Conservation (phyloP, 2,329 filamentous ascomycete species). For the Pestalotiopsis fici region DNA sequence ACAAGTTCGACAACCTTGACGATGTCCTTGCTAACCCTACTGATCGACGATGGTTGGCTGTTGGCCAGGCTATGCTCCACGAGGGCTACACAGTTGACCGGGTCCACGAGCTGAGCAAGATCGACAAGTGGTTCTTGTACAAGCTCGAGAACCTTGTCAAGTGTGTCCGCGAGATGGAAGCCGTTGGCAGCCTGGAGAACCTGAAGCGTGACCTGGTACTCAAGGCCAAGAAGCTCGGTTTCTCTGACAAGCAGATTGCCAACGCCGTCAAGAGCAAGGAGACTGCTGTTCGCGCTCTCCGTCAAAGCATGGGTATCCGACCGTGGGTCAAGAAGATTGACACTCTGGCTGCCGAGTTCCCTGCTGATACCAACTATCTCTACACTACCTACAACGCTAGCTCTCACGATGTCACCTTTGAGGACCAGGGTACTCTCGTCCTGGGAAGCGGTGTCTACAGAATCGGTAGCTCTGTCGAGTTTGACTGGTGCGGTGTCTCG, state of each 20-base stretch:
- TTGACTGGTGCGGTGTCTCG: constrained; percentile 97
- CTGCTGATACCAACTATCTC: constrained; percentile 90
- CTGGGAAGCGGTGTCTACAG: constrained; percentile 95
- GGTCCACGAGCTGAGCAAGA: constrained; percentile 93
- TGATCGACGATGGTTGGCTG: constrained; percentile 94
- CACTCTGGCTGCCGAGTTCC: constrained; percentile 95
- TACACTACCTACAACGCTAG: constrained; percentile 98
- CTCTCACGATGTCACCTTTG: constrained; percentile 89
- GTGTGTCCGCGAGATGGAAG: constrained; percentile 82
- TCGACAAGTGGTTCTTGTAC: constrained; percentile 99
- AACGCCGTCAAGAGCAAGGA: constrained; percentile 82
- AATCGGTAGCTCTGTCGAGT: constrained; percentile 96
- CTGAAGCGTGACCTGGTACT: constrained; percentile 86
- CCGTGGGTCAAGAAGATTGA: constrained; percentile 99
- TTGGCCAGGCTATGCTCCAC: constrained; percentile 97
- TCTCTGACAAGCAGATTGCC: constrained; percentile 95
- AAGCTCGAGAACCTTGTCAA: constrained; percentile 98
- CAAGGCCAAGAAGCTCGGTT: constrained; percentile 96
- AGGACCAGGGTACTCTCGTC: constrained; percentile 87
- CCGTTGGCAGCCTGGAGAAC: constrained; percentile 77
- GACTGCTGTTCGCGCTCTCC: constrained; percentile 82
- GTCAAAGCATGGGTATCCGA: constrained; percentile 83
- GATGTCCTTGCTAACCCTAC: constrained; percentile 89
- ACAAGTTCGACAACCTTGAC: constrained; percentile 91
- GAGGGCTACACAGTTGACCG: constrained; percentile 92